Percentiles rank a stretch among this genome's conserved stretches.
Conservation (phyloP, 768 basidiomycete genomes). For the Leccinum variicolor region DNA sequence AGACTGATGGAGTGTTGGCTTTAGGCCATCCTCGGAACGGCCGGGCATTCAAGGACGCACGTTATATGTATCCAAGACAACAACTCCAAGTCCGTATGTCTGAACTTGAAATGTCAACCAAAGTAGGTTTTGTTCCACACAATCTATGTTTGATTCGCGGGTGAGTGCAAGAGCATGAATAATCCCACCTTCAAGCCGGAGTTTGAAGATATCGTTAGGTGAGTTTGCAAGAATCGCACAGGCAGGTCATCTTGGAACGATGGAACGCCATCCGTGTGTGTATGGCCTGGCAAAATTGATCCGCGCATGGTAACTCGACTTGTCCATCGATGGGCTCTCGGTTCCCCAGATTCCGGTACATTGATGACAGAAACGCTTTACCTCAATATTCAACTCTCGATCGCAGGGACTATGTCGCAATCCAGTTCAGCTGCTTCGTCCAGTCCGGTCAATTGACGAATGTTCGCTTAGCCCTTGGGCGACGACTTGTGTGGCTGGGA, state of each 20-base stretch:
- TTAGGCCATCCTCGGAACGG: background rate
- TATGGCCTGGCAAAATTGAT: background rate
- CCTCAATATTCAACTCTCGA: background rate
- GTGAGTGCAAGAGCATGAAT: background rate
- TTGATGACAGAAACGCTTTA: background rate
- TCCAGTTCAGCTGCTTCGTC: background rate
- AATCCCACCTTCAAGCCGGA: background rate
- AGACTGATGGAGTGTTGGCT: background rate
- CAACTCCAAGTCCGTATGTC: background rate
- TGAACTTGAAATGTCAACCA: background rate
- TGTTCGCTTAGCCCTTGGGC: background rate
- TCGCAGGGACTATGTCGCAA: background rate
- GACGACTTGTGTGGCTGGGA: background rate
- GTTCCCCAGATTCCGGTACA: background rate
- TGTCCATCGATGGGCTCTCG: background rate
- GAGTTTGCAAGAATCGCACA: background rate
- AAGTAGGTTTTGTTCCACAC: background rate
- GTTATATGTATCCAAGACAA: background rate
- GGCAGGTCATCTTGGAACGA: background rate
- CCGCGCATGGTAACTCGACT: background rate
- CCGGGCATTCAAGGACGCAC: background rate
- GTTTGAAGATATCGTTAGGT: background rate
- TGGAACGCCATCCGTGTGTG: background rate
- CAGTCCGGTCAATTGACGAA: background rate
- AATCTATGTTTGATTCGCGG: background rate